Conservation (phyloP, 352 stramenopile genomes). For the Peronospora destructor region DNA sequence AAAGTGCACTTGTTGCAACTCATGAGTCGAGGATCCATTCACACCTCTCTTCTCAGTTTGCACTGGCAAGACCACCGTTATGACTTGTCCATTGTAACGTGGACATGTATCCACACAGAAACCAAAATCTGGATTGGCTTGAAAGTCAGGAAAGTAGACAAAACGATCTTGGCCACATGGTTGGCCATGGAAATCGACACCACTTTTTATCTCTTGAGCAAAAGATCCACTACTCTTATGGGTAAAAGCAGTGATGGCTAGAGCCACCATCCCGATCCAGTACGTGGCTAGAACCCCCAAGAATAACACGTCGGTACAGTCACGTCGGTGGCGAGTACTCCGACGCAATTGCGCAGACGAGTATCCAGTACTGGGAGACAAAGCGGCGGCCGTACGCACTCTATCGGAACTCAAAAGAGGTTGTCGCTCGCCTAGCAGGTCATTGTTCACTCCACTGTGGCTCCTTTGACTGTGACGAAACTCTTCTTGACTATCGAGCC, state of each 20-base stretch:
- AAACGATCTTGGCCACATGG: conserved; percentile 42
- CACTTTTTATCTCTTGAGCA: conserved; percentile 71
- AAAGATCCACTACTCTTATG: conserved; percentile 59
- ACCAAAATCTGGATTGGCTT: conserved; percentile 68
- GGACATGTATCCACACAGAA: conserved; percentile 65
- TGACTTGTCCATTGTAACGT: conserved; percentile 24
- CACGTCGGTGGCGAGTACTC: conserved; percentile 40
- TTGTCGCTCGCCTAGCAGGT: conserved; percentile 33
- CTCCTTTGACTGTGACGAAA: conserved; percentile 23
- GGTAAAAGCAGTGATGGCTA: conserved; percentile 60
- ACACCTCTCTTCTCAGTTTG: conserved; percentile 15
- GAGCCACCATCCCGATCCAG: conserved; percentile 71
- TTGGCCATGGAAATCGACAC: conserved; percentile 67
- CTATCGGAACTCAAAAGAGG: conserved; percentile 29
- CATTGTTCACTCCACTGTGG: conserved; percentile 11
- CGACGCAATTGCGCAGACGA: conserved; percentile 33
- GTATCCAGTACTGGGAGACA: conserved; percentile 45
- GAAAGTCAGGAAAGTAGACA: conserved; percentile 73
- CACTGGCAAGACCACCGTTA: conserved; percentile 54
- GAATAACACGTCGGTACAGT: conserved; percentile 54
- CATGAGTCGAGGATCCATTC: conserved; percentile 28
- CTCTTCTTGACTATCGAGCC: conserved; percentile 13
- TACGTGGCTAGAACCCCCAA: conserved; percentile 52
- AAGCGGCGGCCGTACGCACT: conserved; percentile 27
- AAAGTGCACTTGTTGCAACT: conserved; percentile 42